phyloP scores from a whole-genome alignment of 768 basidiomycete species.

The Trametes coccinea region DNA sequence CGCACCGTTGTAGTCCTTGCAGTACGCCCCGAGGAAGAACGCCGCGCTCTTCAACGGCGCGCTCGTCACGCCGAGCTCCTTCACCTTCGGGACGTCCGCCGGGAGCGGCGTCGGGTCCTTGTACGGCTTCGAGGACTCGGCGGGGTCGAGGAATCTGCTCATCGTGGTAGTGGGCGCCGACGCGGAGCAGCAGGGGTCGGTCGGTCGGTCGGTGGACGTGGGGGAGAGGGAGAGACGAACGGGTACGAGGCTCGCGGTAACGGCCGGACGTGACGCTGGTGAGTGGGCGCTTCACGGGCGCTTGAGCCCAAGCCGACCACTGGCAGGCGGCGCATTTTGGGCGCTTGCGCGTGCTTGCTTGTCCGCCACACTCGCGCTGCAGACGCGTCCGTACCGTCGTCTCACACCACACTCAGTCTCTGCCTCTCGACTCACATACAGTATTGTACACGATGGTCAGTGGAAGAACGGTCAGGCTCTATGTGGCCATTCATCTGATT shows the following conservation, averaged over 20 bases:
- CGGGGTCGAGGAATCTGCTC: conserved; percentile 54
- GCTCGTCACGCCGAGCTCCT: conserved; percentile 86
- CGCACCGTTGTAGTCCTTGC: conserved; percentile 95
- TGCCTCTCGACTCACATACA: too few species aligned
- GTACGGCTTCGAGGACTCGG: conserved; percentile 50
- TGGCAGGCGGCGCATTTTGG: not conserved
- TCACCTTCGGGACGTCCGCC: conserved; percentile 68
- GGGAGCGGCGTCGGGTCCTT: conserved; percentile 70
- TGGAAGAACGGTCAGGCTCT: too few species aligned
- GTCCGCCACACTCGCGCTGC: conserved; percentile 7
- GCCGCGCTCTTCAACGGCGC: conserved; percentile 95
- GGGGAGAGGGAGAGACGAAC: conserved; percentile 15
- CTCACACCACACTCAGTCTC: too few species aligned
- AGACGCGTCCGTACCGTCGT: not conserved
- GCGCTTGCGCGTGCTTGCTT: not conserved
- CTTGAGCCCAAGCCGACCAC: not conserved
- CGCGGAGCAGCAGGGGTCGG: not conserved
- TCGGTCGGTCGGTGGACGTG: not conserved
- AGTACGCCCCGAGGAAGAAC: conserved; percentile 95
- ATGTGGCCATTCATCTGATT: not conserved
- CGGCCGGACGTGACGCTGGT: conserved; percentile 20
- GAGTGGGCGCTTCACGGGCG: conserved; percentile 5
- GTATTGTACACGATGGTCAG: not conserved
- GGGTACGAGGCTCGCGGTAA: conserved; percentile 5
- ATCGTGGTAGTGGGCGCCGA: conserved; percentile 36